Evolutionary conservation across 371 early-diverging fungal species (phyloP), one percentile per base, ranked within the genome.

Genomic region (Nematocida parisii): DNA sequence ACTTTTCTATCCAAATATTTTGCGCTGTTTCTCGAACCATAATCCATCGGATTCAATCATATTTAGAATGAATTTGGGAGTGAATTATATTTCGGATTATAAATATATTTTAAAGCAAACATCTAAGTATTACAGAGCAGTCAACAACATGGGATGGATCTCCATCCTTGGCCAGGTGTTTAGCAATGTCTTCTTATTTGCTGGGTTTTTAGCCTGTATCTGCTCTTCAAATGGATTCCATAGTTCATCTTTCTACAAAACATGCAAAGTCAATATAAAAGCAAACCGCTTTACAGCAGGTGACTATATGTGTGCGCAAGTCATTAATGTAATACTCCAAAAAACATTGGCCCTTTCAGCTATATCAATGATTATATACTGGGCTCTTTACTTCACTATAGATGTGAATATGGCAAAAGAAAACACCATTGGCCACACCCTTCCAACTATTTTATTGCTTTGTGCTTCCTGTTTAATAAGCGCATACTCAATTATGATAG

Each of bases 221-320:
- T 6, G 11, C 58, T 7, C 40, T 13, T 13, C 64, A 40, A 15
- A 6, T 4, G 40, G n/a, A 7, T 45, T 64, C 3, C 40, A 15
- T 11, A 64, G 40, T 1, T 1, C 42, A 6, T 20, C 13, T 13
- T 64, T 64, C 22, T 64, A 33, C 64, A 64, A 44, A 40, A 13
- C 11, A 7, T 3, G 64, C 44, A 64, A 40, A 22, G 6, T 7
- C 6, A 64, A 64, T 27, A 64, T 64, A 13, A 20, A 64, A 40
- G 27, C 7, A 27, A 45, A 45, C 6, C 39, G 13, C 39, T 20
- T 64, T 20, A 64, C 39, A 64, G 64, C 27, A 27, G 64, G 64
- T 6, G 64, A 64, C 42, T 64, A 33, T 44, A 64, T 64, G 13
- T 7, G 22, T 33, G 64, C 64, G 22, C 64, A 64, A 40, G 18